A percentile compares a stretch with the other conserved stretches of the same genome.
Evolutionary conservation across 371 early-diverging fungal species (phyloP).

Genomic region (Sanchytrium tribonematis): DNA sequence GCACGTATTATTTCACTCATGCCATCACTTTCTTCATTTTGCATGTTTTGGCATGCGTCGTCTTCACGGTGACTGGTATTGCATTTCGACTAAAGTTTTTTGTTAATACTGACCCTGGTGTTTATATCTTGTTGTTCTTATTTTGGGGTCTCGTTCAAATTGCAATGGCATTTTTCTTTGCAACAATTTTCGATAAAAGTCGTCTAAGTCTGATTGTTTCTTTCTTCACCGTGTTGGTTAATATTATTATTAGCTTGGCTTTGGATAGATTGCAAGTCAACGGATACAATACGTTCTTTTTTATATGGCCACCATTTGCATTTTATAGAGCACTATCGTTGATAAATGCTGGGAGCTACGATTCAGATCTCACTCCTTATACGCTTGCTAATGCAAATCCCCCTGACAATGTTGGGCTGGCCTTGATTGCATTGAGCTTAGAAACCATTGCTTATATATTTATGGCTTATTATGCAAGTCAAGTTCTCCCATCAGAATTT

Average conservation of each 20-base stretch:
- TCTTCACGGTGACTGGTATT: constrained; percentile 27
- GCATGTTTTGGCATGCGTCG: constrained; percentile 20
- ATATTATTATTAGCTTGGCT: constrained; percentile 25
- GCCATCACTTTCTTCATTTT: constrained; percentile 33
- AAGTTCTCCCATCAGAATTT: constrained; percentile 28
- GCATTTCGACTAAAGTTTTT: constrained; percentile 26
- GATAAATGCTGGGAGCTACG: constrained; percentile 17
- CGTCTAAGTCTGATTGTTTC: constrained; percentile 13
- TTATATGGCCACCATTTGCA: constrained; percentile 42
- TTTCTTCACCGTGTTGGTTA: constrained; percentile 28
- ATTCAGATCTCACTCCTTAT: constrained; percentile 2
- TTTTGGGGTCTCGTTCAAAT: constrained; percentile 34
- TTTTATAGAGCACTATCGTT: constrained; percentile 14
- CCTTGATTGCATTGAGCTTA: constrained; percentile 19
- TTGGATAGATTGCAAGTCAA: constrained; percentile 12
- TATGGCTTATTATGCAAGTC: constrained; percentile 21
- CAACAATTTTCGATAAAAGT: constrained; percentile 25
- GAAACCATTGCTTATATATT: constrained; percentile 20
- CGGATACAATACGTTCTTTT: constrained; percentile 17
- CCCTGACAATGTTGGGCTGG: constrained; percentile 20
- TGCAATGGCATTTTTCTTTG: constrained; percentile 30
- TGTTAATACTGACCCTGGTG: constrained; percentile 17
- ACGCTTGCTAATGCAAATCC: constrained; percentile 8
- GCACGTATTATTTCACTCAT: constrained; percentile 27
- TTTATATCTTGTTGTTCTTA: constrained; percentile 27